Percentiles rank a stretch among this genome's conserved stretches.
Evolutionary conservation across 140 eudicot genomes (phyloP).

Genomic region (Eryngium alpinum): DNA sequence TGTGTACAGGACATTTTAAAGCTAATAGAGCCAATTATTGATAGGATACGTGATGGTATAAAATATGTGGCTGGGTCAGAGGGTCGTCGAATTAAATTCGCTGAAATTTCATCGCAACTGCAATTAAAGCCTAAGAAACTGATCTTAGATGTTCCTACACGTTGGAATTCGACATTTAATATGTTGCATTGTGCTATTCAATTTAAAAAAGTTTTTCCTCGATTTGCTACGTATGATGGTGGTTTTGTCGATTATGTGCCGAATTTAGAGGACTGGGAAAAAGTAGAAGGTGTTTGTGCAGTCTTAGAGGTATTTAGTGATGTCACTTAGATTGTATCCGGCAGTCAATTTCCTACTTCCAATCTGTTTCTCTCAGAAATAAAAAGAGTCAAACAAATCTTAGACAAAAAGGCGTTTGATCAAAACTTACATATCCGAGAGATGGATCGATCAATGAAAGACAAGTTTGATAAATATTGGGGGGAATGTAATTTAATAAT

Average conservation of each 20-base stretch:
- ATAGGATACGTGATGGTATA: neutral
- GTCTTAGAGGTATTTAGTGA: neutral
- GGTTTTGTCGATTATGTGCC: neutral
- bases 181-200: neutral
- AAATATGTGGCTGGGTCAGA: neutral
- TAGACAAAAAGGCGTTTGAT: neutral
- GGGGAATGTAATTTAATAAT: neutral
- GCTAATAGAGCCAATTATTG: neutral
- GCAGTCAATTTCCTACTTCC: neutral
- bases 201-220: neutral
- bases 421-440: too few species aligned
- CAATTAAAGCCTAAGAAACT: neutral
- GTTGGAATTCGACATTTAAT: neutral
- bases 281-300: neutral
- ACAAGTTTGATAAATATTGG: neutral
- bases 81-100: neutral
- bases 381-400: neutral
- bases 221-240: neutral
- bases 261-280: neutral
- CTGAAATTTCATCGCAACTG: neutral
- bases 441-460: neutral
- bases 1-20: neutral
- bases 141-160: neutral
- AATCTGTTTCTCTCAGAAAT: neutral
- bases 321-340: neutral